Evolutionary conservation across 2,329 filamentous ascomycete genomes (phyloP), one percentile per base, ranked within the genome.

Genomic region (Onygenales sp.): DNA sequence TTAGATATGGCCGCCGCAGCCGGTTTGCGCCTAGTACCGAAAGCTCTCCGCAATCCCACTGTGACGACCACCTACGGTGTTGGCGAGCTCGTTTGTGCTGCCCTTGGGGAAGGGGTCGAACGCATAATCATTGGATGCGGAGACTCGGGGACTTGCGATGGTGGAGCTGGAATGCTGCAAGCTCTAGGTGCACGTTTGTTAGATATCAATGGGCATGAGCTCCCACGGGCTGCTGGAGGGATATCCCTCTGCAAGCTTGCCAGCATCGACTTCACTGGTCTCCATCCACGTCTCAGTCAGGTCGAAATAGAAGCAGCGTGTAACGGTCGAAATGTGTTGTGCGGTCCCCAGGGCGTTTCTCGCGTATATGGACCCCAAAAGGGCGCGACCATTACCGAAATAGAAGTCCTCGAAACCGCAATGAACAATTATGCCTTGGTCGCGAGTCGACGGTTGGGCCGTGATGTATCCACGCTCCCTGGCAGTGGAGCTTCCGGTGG

Each of bases 1-100:
- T 63, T 79, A 10, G 77, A 79, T 54, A 79, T 79, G 73, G 77
- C 77, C 5, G 75, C 76, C 5, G 77, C 76, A 0, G 77, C 77
- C 21, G 77, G 77, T 1, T 66, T 80, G 6, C 72, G 75, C 49
- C 64, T 80, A 7, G 75, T 79, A 1, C 77, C 77, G 0, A 62
- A 64, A 8, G 60, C 67, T 35, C 61, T 63, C 36, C 72, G 77
- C 36, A 69, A 79, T 58, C 77, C 77, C 0, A 73, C 71, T 1
- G 52, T 66, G 8, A 79, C 76, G 4, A 79, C 77, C 0, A 78
- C 76, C 0, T 79, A 70, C 60, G 77, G 77, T 0, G 76, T 80
- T 3, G 77, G 77, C 2, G 66, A 79, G 57, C 64, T 79, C 7
- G 71, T 80, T 11, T 59, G 63, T 2, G 69, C 72, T 10, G 76